Percentiles rank a stretch among this genome's conserved stretches.
These are phyloP conservation scores for Neurospora tetraspora DNA, from an alignment of 495 filamentous ascomycete species.

Conservation along the genomic window DNA sequence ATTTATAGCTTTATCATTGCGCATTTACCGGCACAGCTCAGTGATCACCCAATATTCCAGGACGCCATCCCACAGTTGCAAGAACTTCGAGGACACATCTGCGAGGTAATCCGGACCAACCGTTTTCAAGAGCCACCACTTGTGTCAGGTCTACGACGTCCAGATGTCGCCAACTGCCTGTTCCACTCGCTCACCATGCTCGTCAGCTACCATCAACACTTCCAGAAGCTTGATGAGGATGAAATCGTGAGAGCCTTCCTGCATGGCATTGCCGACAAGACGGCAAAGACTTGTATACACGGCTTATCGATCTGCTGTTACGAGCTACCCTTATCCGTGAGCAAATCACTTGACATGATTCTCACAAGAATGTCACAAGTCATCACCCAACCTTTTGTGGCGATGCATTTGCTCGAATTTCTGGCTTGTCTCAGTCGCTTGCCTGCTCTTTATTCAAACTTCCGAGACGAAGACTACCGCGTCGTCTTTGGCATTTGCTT, in stretches of 20 bases:
- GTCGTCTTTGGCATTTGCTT: constrained; percentile 93
- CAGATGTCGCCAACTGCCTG: constrained; percentile 78
- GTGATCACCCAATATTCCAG: constrained; percentile 78
- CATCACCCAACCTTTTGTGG: constrained; percentile 82
- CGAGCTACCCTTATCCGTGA: constrained; percentile 75
- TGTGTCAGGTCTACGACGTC: constrained; percentile 67
- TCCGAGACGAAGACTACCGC: constrained; percentile 77
- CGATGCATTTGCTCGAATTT: constrained; percentile 92
- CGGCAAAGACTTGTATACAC: constrained; percentile 85
- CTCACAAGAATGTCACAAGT: constrained; percentile 89
- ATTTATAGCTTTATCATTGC: constrained; percentile 83
- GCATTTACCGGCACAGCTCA: constrained; percentile 78
- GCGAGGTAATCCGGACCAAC: constrained; percentile 67
- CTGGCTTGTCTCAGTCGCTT: constrained; percentile 75
- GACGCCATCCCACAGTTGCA: constrained; percentile 62
- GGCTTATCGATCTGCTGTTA: constrained; percentile 88
- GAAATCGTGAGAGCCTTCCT: constrained; percentile 80
- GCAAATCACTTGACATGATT: constrained; percentile 70
- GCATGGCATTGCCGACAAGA: constrained; percentile 72
- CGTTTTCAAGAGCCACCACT: constrained; percentile 66
- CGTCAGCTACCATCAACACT: constrained; percentile 76
- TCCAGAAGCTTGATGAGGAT: constrained; percentile 77
- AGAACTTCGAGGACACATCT: constrained; percentile 64
- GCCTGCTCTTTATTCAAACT: constrained; percentile 75
- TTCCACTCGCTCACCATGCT: constrained; percentile 77